Conservation (phyloP, 2,329 filamentous ascomycete genomes). For the Colletotrichum orbiculare region DNA sequence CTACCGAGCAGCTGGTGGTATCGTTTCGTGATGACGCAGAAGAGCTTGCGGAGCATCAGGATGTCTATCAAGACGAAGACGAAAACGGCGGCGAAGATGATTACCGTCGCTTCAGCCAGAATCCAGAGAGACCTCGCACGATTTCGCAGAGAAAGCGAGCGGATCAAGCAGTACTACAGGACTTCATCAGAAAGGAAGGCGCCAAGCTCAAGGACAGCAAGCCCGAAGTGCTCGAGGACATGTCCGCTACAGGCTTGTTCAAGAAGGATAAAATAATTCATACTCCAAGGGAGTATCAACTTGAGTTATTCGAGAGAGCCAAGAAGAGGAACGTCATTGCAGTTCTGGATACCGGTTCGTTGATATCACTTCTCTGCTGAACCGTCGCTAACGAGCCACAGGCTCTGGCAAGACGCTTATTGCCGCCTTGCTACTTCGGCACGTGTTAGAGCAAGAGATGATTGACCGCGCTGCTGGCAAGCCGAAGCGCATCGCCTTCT, state of each 20-base stretch:
- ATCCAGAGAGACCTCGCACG: conserved; percentile 47
- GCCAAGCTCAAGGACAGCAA: conserved; percentile 42
- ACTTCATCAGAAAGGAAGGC: conserved; percentile 51
- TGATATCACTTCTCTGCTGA: too few relatives aligned
- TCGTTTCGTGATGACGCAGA: neutral
- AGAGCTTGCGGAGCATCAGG: neutral
- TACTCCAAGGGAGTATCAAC: conserved; percentile 88
- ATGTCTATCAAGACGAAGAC: conserved; percentile 10
- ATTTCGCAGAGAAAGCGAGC: conserved; percentile 59
- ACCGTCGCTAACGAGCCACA: conserved; percentile 43
- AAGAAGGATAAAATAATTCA: conserved; percentile 65
- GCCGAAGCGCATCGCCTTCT: conserved; percentile 79
- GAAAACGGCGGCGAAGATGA: conserved; percentile 21
- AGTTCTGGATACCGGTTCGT: conserved; percentile 85
- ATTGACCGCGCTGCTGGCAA: conserved; percentile 71
- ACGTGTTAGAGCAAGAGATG: conserved; percentile 82
- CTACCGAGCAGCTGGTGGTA: neutral
- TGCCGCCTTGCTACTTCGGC: conserved; percentile 83
- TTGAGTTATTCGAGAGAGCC: conserved; percentile 89
- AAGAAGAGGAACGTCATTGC: conserved; percentile 90
- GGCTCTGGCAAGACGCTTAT: conserved; percentile 97
- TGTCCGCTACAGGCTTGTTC: conserved; percentile 48
- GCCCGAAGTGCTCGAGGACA: conserved; percentile 43
- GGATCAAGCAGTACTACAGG: conserved; percentile 63
- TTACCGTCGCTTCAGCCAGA: conserved; percentile 43